These are phyloP conservation scores for Peziza echinospora DNA, from an alignment of 495 filamentous ascomycete species.

Conservation along the genomic window DNA sequence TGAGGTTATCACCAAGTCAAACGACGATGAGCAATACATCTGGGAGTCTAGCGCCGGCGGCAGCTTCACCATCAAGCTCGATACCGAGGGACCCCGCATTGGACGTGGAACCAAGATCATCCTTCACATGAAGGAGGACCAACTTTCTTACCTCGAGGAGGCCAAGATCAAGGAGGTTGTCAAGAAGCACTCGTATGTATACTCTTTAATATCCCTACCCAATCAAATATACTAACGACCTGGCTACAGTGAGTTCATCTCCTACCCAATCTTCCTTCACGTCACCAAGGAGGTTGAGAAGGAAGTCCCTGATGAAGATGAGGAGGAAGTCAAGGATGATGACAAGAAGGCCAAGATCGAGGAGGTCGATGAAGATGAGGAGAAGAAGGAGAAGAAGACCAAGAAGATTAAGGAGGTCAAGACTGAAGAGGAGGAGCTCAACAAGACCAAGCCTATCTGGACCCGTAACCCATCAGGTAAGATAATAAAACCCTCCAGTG, in stretches of 20 bases:
- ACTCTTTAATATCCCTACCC: not conserved
- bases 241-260: constrained; percentile 65
- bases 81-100: constrained; percentile 75
- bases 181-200: constrained; percentile 77
- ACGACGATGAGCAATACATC: constrained; percentile 99
- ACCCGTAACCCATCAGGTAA: constrained; percentile 95
- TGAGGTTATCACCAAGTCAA: constrained; percentile 90
- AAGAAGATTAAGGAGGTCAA: constrained; percentile 99
- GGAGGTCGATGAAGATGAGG: constrained; percentile 67
- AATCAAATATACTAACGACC: not conserved
- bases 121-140: constrained; percentile 97
- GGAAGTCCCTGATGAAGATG: constrained; percentile 94
- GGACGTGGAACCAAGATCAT: constrained; percentile 95
- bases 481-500: too few relatives aligned
- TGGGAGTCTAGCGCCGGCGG: constrained; percentile 97
- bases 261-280: constrained; percentile 99
- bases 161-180: constrained; percentile 99
- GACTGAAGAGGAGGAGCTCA: constrained; percentile 97
- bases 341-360: constrained; percentile 74
- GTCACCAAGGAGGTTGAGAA: constrained; percentile 97
- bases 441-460: constrained; percentile 99
- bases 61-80: constrained; percentile 81
- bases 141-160: constrained; percentile 94
- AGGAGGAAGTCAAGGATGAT: constrained; percentile 45
- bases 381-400: constrained; percentile 82